Percentiles rank a stretch among this genome's conserved stretches.
These are phyloP conservation scores for Tetradesmus obliquus DNA, from an alignment of 139 green algal genomes.

Conservation along the genomic window DNA sequence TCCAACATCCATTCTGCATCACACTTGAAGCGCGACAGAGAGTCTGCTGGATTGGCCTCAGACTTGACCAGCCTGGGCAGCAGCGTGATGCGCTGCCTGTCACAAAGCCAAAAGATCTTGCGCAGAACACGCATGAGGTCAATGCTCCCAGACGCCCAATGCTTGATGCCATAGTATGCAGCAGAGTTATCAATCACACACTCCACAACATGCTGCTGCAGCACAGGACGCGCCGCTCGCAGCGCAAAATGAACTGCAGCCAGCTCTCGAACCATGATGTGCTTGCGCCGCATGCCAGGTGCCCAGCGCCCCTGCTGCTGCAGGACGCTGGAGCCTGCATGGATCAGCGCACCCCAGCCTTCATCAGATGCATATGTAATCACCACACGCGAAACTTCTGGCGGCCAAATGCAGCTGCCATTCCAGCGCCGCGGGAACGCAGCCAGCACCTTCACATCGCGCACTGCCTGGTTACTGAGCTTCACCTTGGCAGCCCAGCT, in stretches of 20 bases:
- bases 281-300: background rate
- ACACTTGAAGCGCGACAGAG: background rate
- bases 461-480: slow-evolving; percentile 21
- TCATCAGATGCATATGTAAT: slow-evolving; percentile 13
- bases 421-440: slow-evolving; percentile 14
- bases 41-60: slow-evolving; percentile 19
- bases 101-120: slow-evolving; percentile 25
- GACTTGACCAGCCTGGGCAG: background rate
- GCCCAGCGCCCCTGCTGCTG: background rate
- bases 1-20: slow-evolving; percentile 1
- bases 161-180: slow-evolving; percentile 13
- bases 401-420: slow-evolving; percentile 9
- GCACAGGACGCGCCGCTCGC: background rate
- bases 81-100: slow-evolving; percentile 10
- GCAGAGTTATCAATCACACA: slow-evolving; percentile 8
- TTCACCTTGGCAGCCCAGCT: slow-evolving; percentile 25
- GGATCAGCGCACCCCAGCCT: background rate
- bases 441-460: background rate
- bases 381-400: background rate
- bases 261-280: slow-evolving; percentile 17
- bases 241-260: background rate
- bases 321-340: background rate
- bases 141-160: background rate
- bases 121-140: slow-evolving; percentile 15
- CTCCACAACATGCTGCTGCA: slow-evolving; percentile 8